A percentile compares a stretch with the other conserved stretches of the same genome.
phyloP scores from a whole-genome alignment of 140 eudicot genomes.

The Oenanthe javanica region DNA sequence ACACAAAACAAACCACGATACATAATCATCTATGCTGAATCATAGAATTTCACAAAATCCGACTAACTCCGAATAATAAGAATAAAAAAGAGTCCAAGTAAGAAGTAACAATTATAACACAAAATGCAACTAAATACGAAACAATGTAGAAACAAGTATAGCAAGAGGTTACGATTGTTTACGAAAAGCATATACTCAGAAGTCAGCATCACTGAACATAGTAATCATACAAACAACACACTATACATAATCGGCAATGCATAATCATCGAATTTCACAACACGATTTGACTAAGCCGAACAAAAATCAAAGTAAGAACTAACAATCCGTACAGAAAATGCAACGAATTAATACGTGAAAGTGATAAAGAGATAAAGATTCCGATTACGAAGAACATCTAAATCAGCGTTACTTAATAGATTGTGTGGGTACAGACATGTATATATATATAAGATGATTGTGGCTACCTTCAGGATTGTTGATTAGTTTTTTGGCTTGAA shows the following conservation, averaged over 20 bases:
- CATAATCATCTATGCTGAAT: neutral
- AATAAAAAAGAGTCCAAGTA: neutral
- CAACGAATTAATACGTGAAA: neutral
- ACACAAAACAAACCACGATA: neutral
- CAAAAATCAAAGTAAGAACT: neutral
- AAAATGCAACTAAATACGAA: neutral
- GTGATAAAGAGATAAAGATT: neutral
- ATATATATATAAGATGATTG: neutral
- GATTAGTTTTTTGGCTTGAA: conserved; percentile 61
- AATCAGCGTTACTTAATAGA: neutral
- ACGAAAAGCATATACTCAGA: neutral
- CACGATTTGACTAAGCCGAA: neutral
- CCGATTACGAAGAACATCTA: neutral
- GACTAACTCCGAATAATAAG: neutral
- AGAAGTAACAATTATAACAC: neutral
- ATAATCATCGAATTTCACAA: neutral
- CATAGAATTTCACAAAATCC: neutral
- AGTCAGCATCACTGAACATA: neutral
- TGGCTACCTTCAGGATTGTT: conserved; percentile 64
- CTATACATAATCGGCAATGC: neutral
- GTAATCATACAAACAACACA: neutral
- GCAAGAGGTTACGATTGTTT: neutral
- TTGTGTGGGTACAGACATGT: neutral
- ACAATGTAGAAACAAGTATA: neutral
- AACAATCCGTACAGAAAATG: neutral